Base-by-base conservation (phyloP, 306 rosid species). In the Delonix regia region DNA sequence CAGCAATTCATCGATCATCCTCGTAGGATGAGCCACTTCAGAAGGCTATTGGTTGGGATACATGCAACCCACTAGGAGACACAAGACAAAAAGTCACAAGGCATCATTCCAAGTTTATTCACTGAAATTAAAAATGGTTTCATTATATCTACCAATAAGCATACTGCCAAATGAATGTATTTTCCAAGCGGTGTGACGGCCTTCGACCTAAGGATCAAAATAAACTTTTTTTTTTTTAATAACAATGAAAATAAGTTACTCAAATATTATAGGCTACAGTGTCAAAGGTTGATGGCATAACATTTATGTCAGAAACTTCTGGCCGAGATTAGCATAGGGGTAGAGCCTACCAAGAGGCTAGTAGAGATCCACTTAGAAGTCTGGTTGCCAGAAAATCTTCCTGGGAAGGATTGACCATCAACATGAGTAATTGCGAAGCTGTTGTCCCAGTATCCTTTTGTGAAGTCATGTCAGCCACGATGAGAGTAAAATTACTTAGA, bases 1-100 rank as follows among this genome's bases (percentile, higher is more conserved):
- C 28, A 41, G 61, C 78, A 76, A 36, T 36, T 45, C 39, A 76
- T 53, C 55, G 38, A 38, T 21, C 80, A 76, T 76, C 82, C 73
- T 84, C 73, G 82, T 64, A 66, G 69, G 62, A 59, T 80, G 82
- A 76, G 73, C 76, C 87, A 72, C 75, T 56, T 38, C 49, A 56
- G 69, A 51, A 47, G 52, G 62, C 22, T 74, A 69, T 34, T 18
- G 53, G 59, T 9, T 18, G 60, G 7, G 33, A 42, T 55, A 30
- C 15, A 55, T 25, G 38, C 44, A 65, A 73, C 2, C 7, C 45
- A 39, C 75, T 21, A 67, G 39, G 66, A 61, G 74, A 49, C 82
- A 27, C 25, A 16, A 66, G 61, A 18, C 21, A 69, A 61, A 51
- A 65, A 70, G 74, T 57, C 22, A 75, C 10, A 24, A 3, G 11